These are phyloP conservation scores for Annulohypoxylon nitens DNA, from an alignment of 495 filamentous ascomycete species.

Conservation along the genomic window DNA sequence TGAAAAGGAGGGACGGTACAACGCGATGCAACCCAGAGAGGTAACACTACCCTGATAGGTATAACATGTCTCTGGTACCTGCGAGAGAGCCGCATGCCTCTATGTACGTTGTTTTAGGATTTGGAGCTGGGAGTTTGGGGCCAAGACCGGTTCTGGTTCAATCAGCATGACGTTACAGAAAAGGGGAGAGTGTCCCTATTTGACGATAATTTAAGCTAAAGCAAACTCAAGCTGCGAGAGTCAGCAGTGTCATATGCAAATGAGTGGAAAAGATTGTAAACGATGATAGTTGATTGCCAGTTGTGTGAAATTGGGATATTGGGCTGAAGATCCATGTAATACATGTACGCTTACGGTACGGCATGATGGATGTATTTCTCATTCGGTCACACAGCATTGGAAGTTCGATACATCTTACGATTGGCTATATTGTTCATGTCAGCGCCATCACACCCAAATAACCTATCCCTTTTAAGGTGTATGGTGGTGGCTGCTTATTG, in stretches of 20 bases:
- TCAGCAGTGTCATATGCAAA: constrained; percentile 2
- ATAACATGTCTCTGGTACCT: constrained; percentile 6
- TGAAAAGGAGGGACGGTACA: constrained; percentile 29
- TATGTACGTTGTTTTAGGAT: neutral
- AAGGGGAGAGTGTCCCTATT: neutral
- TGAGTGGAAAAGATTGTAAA: neutral
- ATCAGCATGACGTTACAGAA: constrained; percentile 5
- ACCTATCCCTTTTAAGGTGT: constrained; percentile 5
- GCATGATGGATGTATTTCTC: neutral
- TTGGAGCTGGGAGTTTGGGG: neutral
- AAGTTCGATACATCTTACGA: constrained; percentile 26
- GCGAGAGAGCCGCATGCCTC: constrained; percentile 34
- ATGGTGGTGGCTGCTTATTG: neutral
- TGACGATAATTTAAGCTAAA: neutral
- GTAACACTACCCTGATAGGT: neutral
- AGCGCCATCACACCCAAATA: constrained; percentile 22
- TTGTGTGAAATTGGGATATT: constrained; percentile 7
- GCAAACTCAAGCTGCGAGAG: constrained; percentile 10
- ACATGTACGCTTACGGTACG: constrained; percentile 19
- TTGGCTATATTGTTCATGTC: constrained; percentile 27
- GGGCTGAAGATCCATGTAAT: neutral
- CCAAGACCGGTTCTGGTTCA: constrained; percentile 12
- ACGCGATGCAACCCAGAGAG: constrained; percentile 14
- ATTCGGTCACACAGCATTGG: neutral
- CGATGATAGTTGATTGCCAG: constrained; percentile 1